Base-by-base conservation (phyloP, 164 flowering plant species). In the Vitis labrusca region DNA sequence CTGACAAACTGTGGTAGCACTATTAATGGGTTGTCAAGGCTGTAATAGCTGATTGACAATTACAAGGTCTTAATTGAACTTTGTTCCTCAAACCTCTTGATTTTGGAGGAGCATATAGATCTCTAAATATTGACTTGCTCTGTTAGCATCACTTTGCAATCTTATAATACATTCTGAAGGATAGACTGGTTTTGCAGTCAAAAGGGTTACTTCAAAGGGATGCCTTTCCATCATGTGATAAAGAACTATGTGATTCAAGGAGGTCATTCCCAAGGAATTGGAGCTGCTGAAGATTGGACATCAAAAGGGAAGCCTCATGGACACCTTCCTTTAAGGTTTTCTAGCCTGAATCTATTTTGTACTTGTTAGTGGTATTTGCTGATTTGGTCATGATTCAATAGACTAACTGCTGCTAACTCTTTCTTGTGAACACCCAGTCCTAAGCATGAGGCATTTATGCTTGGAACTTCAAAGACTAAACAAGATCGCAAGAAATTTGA, bases 391-490 rank as follows among this genome's bases (percentile, higher is more conserved):
- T 13, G 12, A 8, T 44, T 37, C 50, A 0, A 0, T 37, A 62
- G 32, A 62, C 12, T 37, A 12, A 14, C 44, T 55, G 10, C 30
- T 55, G 9, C 37, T 61, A 3, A 61, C 5, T 44, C 12, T 6
- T 14, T 4, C 29, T 13, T 73, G 15, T 37, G 27, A 53, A 50
- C 61, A 16, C 75, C 32, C 84, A 95, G 99, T 73, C 78, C 86
- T 55, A 93, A 92, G 85, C 98, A 92, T 66, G 98, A 89, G 73
- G 97, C 94, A 4, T 94, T 94, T 81, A 88, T 94, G 97, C 86
- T 94, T 72, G 98, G 98, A 74, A 94, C 98, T 75, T 81, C 95
- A 15, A 92, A 85, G 83, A 67, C 60, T n/a, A 87, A 80, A 81
- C 83, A 65, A 48, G 87, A 80, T 61, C 74, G 52, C 16, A 82